Base-by-base conservation (phyloP, 805 yeast species). In the Jamesozyma piceae region DNA sequence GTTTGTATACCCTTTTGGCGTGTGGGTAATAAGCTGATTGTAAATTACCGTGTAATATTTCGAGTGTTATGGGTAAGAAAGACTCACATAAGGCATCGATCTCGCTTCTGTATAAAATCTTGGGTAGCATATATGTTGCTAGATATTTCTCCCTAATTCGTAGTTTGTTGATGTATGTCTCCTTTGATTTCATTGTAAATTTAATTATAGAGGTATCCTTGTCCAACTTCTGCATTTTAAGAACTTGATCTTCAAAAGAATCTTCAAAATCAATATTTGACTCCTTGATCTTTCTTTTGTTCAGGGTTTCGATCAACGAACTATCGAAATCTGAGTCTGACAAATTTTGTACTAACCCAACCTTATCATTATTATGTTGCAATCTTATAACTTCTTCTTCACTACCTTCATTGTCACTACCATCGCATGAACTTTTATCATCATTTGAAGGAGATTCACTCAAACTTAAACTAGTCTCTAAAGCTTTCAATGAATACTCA, bases 1-100 rank as follows among this genome's bases (percentile, higher is more conserved):
- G 43, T 14, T 60, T 49, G 13, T 58, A 60, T 34, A 69, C 66
- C 13, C 56, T 49, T 19, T 68, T 65, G 0, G 88, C 87, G 22
- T 67, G 47, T 2, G 61, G 62, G 51, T 78, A 79, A 54, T 68
- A 79, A 30, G 59, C 56, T 1, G 84, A 78, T 11, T 65, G 59
- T 1, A 57, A 51, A 11, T 64, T 46, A 2, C 78, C 82, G 1
- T 64, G 55, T n/a, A 76, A 57, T 18, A 77, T 60, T 11, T 53
- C 49, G 1, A 69, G 68, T 1, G 75, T 57, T 4, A 66, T 45
- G 2, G 44, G 43, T 15, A 68, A 35, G 39, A 67, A 61, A 20
- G 64, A 57, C 20, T 57, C 48, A 2, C 62, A 55, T 37, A 62
- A 57, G 3, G 41, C 28, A 15, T 57, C 44, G 14, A 76, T 45